phyloP scores from a whole-genome alignment of 495 filamentous ascomycete genomes.

The Chaetomium cochliodes region DNA sequence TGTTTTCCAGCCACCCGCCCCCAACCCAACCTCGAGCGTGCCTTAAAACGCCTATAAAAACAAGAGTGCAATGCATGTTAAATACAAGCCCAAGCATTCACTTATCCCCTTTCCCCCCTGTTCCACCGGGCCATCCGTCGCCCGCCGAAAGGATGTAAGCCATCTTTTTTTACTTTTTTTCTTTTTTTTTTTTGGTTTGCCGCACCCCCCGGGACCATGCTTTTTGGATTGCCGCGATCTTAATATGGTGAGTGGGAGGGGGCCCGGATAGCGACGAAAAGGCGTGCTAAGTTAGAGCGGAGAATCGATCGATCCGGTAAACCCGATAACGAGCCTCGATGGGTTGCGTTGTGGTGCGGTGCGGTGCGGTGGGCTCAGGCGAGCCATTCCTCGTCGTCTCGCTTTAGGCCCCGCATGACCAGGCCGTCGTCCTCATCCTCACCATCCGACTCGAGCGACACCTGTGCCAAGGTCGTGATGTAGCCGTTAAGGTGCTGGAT shows the following conservation, averaged over 20 bases:
- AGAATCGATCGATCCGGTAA: background rate
- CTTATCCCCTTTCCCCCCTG: background rate
- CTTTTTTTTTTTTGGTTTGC: background rate
- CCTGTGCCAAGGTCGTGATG: conserved; percentile 11
- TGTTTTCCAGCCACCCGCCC: background rate
- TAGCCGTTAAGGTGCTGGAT: conserved; percentile 17
- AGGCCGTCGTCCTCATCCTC: conserved; percentile 47
- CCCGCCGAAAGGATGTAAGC: conserved; percentile 1
- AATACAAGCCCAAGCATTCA: conserved; percentile 3
- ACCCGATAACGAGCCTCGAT: no score
- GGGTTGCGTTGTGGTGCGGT: no score
- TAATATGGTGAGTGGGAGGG: background rate
- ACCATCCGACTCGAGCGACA: conserved; percentile 20
- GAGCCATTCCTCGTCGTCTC: conserved; percentile 52
- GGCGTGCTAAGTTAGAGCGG: background rate
- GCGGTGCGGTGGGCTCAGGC: conserved; percentile 30
- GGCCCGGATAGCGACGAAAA: background rate
- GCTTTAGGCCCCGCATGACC: conserved; percentile 50
- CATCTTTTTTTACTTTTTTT: background rate
- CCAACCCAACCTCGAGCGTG: background rate
- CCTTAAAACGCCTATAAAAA: conserved; percentile 7
- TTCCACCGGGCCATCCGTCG: background rate
- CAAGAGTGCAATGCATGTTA: conserved; percentile 2
- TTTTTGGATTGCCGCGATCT: background rate
- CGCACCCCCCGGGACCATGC: background rate